Evolutionary conservation across 805 yeast species (phyloP).

Genomic region (Metschnikowia kunwiensis): DNA sequence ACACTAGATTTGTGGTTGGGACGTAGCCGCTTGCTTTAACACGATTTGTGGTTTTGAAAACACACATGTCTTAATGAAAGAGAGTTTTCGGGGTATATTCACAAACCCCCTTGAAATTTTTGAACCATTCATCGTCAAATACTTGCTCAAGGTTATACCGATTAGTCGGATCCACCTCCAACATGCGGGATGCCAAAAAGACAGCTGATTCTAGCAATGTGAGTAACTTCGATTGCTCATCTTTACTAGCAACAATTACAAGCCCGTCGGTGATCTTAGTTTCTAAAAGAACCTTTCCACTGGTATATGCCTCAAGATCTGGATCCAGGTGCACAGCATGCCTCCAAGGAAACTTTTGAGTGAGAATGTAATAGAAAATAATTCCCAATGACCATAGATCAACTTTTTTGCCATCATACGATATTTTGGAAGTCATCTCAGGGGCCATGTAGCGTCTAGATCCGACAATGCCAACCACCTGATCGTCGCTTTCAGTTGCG

Average conservation of each 20-base stretch:
- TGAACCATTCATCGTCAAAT: not conserved
- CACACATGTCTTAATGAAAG: too few species aligned
- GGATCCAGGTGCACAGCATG: constrained; percentile 35
- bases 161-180: not conserved
- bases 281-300: not conserved
- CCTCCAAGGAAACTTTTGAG: constrained; percentile 46
- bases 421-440: constrained; percentile 36
- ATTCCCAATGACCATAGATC: constrained; percentile 55
- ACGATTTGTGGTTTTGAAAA: too few species aligned
- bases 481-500: constrained; percentile 18
- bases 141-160: constrained; percentile 1
- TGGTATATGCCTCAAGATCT: constrained; percentile 15
- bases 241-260: not conserved
- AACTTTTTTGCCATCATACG: constrained; percentile 39
- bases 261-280: not conserved
- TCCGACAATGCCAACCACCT: constrained; percentile 46
- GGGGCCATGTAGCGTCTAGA: constrained; percentile 47
- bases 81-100: too few species aligned
- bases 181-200: not conserved
- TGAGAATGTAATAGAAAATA: constrained; percentile 32
- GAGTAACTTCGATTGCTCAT: too few species aligned
- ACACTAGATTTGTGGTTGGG: too few species aligned
- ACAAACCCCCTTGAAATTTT: not conserved
- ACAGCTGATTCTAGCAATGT: not conserved
- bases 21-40: too few species aligned